Conservation (phyloP, 805 yeast genomes). For the Pichia cephalocereana region DNA sequence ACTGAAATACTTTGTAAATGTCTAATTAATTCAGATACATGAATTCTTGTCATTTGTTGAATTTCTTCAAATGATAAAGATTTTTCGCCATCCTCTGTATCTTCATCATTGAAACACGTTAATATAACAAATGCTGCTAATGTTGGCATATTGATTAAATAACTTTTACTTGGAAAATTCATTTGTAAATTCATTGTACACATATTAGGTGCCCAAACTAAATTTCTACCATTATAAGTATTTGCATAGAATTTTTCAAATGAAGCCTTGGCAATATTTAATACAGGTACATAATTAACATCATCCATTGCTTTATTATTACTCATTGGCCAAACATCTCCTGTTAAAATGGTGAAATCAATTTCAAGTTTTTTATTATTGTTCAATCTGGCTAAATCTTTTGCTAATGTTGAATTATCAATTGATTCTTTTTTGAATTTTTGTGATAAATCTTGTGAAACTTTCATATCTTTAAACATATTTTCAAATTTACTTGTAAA, state of each 20-base stretch:
- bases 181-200: constrained; percentile 77
- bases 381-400: constrained; percentile 10
- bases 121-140: constrained; percentile 72
- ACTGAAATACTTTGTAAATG: constrained; percentile 75
- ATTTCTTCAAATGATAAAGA: constrained; percentile 56
- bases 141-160: constrained; percentile 74
- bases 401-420: constrained; percentile 12
- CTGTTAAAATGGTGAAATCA: constrained; percentile 47
- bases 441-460: constrained; percentile 36
- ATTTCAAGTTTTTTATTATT: constrained; percentile 31
- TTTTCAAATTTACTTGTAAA: constrained; percentile 75
- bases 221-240: constrained; percentile 47
- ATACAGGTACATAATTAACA: constrained; percentile 33
- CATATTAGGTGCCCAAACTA: constrained; percentile 74
- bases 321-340: constrained; percentile 62
- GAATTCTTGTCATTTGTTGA: constrained; percentile 56
- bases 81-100: constrained; percentile 25
- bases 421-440: constrained; percentile 9
- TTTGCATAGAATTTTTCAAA: constrained; percentile 45
- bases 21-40: constrained; percentile 61
- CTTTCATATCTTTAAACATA: constrained; percentile 73
- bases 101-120: constrained; percentile 51
- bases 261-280: constrained; percentile 32
- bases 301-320: constrained; percentile 26
- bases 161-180: constrained; percentile 56